Conservation (phyloP, 352 stramenopile genomes). For the Phytophthora pisi region DNA sequence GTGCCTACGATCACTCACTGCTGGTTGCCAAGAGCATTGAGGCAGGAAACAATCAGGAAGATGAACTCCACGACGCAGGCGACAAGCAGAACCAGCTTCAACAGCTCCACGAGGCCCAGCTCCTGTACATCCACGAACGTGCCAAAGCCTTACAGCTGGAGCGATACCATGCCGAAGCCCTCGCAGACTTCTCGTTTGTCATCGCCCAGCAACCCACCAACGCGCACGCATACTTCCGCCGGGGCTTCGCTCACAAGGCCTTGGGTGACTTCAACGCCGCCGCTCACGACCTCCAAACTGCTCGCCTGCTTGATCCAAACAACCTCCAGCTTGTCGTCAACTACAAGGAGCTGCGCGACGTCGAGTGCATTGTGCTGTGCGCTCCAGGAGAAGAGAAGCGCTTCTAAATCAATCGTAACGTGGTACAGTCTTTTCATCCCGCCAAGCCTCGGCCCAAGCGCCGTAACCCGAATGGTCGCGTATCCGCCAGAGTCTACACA, state of each 20-base stretch:
- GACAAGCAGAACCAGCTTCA: slow-evolving; percentile 27
- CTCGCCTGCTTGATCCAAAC: slow-evolving; percentile 62
- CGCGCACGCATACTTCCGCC: slow-evolving; percentile 83
- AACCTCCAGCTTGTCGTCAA: slow-evolving; percentile 80
- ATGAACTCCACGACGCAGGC: slow-evolving; percentile 4
- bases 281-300: slow-evolving; percentile 73
- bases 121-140: slow-evolving; percentile 73
- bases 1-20: slow-evolving; percentile 32
- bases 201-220: slow-evolving; percentile 78
- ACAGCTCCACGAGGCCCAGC: slow-evolving; percentile 30
- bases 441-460: no score
- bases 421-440: no score
- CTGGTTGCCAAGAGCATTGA: slow-evolving; percentile 15
- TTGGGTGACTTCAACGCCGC: slow-evolving; percentile 62
- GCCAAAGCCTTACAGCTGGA: slow-evolving; percentile 84
- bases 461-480: slow-evolving; percentile 26
- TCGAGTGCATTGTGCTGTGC: slow-evolving; percentile 76
- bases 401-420: slow-evolving; percentile 25
- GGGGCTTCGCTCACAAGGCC: slow-evolving; percentile 73
- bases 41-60: slow-evolving; percentile 27
- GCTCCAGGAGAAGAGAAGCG: slow-evolving; percentile 64
- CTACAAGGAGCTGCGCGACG: slow-evolving; percentile 77
- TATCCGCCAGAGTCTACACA: slow-evolving; percentile 7
- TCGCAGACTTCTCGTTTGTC: slow-evolving; percentile 79
- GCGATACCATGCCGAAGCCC: slow-evolving; percentile 64